Conservation (phyloP, 306 rosid species). For the Quercus aquifolioides region DNA sequence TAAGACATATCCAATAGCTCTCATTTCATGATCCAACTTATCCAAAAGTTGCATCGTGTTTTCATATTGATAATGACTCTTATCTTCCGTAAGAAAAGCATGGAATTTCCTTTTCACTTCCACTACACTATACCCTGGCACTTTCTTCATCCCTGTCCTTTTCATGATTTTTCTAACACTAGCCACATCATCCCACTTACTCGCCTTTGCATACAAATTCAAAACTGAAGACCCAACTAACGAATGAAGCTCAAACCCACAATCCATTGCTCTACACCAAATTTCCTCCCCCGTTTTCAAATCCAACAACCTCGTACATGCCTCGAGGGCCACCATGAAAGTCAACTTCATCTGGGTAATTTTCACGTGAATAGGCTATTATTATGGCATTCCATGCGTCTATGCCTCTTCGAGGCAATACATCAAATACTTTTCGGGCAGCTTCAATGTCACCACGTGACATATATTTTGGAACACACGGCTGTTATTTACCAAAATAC, state of each 20-base stretch:
- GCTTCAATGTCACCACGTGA: not conserved
- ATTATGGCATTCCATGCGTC: conserved; percentile 42
- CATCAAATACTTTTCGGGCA: conserved; percentile 38
- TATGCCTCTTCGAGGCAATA: conserved; percentile 23
- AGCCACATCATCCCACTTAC: conserved; percentile 39
- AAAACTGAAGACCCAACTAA: conserved; percentile 41
- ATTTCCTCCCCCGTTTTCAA: conserved; percentile 39
- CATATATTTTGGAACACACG: too few species aligned
- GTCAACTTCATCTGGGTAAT: conserved; percentile 26
- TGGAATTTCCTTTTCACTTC: conserved; percentile 40
- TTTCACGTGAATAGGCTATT: conserved; percentile 32
- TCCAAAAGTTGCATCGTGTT: not conserved
- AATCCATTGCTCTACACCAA: conserved; percentile 31
- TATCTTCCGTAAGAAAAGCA: conserved; percentile 50
- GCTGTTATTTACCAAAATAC: too few species aligned
- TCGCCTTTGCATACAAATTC: conserved; percentile 42
- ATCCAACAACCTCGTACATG: conserved; percentile 26
- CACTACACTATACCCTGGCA: conserved; percentile 31
- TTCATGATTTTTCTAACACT: conserved; percentile 30
- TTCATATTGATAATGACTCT: not conserved
- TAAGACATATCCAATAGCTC: not conserved
- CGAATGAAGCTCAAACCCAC: conserved; percentile 29
- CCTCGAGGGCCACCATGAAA: conserved; percentile 37
- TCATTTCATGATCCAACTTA: not conserved
- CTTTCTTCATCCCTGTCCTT: conserved; percentile 28